These are phyloP conservation scores for Suillus clintonianus DNA, from an alignment of 768 basidiomycete species.

Conservation along the genomic window DNA sequence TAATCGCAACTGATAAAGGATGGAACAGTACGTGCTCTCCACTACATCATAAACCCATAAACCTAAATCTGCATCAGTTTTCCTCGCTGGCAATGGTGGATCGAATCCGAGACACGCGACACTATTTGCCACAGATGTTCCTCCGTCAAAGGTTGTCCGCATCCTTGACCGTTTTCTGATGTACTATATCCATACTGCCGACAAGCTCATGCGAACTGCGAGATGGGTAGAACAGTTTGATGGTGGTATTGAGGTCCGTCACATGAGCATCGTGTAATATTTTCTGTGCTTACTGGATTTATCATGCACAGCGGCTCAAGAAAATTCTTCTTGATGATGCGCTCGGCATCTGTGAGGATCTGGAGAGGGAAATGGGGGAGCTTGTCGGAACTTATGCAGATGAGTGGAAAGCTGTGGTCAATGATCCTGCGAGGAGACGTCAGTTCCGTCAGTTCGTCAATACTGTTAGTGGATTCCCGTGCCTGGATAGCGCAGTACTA, in stretches of 20 bases:
- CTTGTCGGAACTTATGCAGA: conserved; percentile 66
- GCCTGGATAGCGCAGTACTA: neutral
- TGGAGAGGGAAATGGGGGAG: conserved; percentile 67
- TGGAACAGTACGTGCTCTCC: conserved; percentile 53
- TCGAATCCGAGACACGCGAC: conserved; percentile 61
- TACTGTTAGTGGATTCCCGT: conserved; percentile 37
- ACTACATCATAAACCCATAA: neutral
- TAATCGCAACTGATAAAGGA: conserved; percentile 79
- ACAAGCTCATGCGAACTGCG: conserved; percentile 70
- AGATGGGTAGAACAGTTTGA: conserved; percentile 74
- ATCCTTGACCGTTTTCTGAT: conserved; percentile 68
- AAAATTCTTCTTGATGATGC: conserved; percentile 69
- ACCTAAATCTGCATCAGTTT: conserved; percentile 39
- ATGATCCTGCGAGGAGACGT: conserved; percentile 48
- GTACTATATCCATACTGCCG: conserved; percentile 74
- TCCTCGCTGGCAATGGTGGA: conserved; percentile 74
- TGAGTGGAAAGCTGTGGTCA: conserved; percentile 70
- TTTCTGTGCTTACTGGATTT: neutral
- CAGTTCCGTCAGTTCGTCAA: conserved; percentile 69
- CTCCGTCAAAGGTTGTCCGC: conserved; percentile 58
- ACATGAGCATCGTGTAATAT: neutral
- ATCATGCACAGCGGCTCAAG: conserved; percentile 48
- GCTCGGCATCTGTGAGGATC: conserved; percentile 68
- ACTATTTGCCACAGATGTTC: conserved; percentile 67
- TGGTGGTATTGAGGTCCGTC: conserved; percentile 58